A percentile compares a stretch with the other conserved stretches of the same genome.
Conservation (phyloP, 805 yeast genomes). For the Saturnispora zaruensis region DNA sequence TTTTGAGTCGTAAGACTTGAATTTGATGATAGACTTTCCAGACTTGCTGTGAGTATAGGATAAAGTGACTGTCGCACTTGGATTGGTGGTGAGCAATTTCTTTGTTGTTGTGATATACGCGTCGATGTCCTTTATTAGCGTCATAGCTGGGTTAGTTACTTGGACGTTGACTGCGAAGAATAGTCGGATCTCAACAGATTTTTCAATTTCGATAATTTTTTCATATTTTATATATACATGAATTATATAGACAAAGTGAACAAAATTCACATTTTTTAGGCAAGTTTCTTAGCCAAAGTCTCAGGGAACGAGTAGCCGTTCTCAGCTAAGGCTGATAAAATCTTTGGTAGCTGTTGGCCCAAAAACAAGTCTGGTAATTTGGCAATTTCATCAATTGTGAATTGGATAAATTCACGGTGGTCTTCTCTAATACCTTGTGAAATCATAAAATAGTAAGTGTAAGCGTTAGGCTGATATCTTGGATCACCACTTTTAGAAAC, state of each 20-base stretch:
- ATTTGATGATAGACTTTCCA: constrained; percentile 29
- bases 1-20: constrained; percentile 59
- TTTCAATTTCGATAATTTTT: background rate
- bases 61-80: constrained; percentile 26
- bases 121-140: constrained; percentile 22
- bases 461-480: constrained; percentile 35
- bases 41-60: constrained; percentile 28
- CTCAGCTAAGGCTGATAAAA: constrained; percentile 20
- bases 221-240: constrained; percentile 5
- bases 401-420: constrained; percentile 28
- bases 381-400: constrained; percentile 33
- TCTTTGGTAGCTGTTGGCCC: constrained; percentile 35
- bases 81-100: constrained; percentile 23
- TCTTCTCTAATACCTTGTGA: constrained; percentile 30
- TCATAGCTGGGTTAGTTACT: background rate
- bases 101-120: constrained; percentile 25
- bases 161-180: background rate
- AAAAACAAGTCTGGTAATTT: constrained; percentile 23
- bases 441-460: constrained; percentile 41
- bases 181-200: background rate
- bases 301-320: constrained; percentile 19
- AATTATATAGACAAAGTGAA: background rate
- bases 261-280: background rate
- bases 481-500: constrained; percentile 14
- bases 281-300: background rate